Percentiles rank a stretch among this genome's conserved stretches.
These are phyloP conservation scores for Fusarium piperis DNA, from an alignment of 2,329 filamentous ascomycete genomes.

Conservation along the genomic window DNA sequence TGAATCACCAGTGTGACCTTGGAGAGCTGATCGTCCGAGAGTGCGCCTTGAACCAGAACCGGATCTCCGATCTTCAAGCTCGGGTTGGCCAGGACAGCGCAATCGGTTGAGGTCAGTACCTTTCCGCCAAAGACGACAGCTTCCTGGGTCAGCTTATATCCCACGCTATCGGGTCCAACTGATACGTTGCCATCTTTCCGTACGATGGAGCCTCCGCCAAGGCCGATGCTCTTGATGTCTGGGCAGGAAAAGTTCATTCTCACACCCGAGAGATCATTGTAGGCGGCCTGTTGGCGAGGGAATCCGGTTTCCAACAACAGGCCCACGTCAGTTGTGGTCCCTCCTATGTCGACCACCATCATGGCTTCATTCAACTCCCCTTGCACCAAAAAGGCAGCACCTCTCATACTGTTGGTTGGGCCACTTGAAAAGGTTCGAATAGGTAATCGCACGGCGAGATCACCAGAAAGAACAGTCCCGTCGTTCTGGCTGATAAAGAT, in stretches of 20 bases:
- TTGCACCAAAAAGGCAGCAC: slow-evolving; percentile 67
- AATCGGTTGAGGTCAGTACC: slow-evolving; percentile 68
- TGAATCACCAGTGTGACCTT: slow-evolving; percentile 55
- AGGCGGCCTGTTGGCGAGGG: slow-evolving; percentile 70
- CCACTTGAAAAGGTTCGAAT: slow-evolving; percentile 71
- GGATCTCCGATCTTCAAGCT: slow-evolving; percentile 54
- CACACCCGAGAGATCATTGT: slow-evolving; percentile 70
- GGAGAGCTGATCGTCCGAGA: slow-evolving; percentile 47
- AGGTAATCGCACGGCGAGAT: slow-evolving; percentile 63
- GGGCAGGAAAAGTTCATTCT: slow-evolving; percentile 69
- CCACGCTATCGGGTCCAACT: slow-evolving; percentile 71
- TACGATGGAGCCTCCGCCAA: slow-evolving; percentile 68
- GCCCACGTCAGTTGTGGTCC: slow-evolving; percentile 73
- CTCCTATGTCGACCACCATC: slow-evolving; percentile 74
- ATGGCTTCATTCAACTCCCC: slow-evolving; percentile 50
- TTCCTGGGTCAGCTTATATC: slow-evolving; percentile 63
- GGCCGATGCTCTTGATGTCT: slow-evolving; percentile 67
- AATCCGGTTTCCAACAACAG: slow-evolving; percentile 69
- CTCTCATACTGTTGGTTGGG: slow-evolving; percentile 71
- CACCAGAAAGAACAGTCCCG: slow-evolving; percentile 66
- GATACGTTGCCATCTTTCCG: slow-evolving; percentile 51
- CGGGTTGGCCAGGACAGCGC: slow-evolving; percentile 50
- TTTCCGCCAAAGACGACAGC: slow-evolving; percentile 66
- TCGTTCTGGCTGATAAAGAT: slow-evolving; percentile 73
- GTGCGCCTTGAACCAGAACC: slow-evolving; percentile 45